A percentile compares a stretch with the other conserved stretches of the same genome.
Evolutionary conservation across 805 yeast genomes (phyloP).

Genomic region (Ogataea parapolymorpha): DNA sequence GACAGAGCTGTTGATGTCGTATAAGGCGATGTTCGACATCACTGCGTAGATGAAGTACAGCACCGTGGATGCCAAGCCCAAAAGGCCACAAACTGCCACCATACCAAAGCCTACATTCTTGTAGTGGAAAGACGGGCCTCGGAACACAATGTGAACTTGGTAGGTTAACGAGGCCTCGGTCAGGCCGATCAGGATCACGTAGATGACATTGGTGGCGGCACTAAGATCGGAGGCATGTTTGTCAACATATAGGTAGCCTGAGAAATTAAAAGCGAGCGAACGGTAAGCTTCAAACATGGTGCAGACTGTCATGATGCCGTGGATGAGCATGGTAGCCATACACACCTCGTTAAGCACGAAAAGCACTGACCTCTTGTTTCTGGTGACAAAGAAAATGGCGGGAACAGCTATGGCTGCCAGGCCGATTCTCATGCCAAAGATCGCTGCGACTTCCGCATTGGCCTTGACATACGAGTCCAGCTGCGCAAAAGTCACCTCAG

Average conservation of each 20-base stretch:
- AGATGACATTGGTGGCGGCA: slow-evolving; percentile 61
- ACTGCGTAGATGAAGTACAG: slow-evolving; percentile 56
- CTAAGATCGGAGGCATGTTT: slow-evolving; percentile 42
- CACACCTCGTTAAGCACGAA: slow-evolving; percentile 70
- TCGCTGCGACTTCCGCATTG: slow-evolving; percentile 38
- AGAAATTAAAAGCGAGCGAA: slow-evolving; percentile 44
- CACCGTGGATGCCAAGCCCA: slow-evolving; percentile 55
- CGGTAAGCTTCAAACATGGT: slow-evolving; percentile 53
- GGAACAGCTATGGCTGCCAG: slow-evolving; percentile 47
- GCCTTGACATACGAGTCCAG: slow-evolving; percentile 37
- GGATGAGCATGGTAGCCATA: slow-evolving; percentile 52
- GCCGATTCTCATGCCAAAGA: slow-evolving; percentile 60
- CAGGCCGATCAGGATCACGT: slow-evolving; percentile 53
- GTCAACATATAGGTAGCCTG: slow-evolving; percentile 42
- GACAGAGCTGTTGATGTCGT: slow-evolving; percentile 17
- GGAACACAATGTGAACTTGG: slow-evolving; percentile 71
- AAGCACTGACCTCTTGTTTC: slow-evolving; percentile 59
- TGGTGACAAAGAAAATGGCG: slow-evolving; percentile 45
- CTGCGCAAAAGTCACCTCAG: slow-evolving; percentile 38
- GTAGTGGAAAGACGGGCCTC: slow-evolving; percentile 43
- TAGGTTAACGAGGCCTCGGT: slow-evolving; percentile 66
- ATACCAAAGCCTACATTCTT: slow-evolving; percentile 39
- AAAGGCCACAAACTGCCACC: slow-evolving; percentile 36
- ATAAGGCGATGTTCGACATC: slow-evolving; percentile 37
- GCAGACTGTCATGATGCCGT: slow-evolving; percentile 56